phyloP scores from a whole-genome alignment of 2,329 filamentous ascomycete species.

The Trichothecium sympodiale region DNA sequence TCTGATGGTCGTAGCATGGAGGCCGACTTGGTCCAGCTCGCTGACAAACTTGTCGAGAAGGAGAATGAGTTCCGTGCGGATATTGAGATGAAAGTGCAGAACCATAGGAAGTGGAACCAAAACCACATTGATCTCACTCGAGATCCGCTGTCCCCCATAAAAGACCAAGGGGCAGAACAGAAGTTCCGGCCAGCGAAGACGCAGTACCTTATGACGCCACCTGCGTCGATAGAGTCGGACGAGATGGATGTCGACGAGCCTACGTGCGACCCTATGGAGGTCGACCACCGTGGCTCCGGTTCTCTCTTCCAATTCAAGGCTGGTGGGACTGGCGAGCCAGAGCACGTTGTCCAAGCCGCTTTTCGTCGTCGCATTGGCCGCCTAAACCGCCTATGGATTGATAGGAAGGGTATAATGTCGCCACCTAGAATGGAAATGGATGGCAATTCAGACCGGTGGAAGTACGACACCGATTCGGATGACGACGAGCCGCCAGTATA shows the following conservation, averaged over 20 bases:
- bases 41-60: conserved; percentile 70
- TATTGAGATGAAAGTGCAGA: conserved; percentile 76
- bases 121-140: conserved; percentile 81
- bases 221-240: conserved; percentile 43
- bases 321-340: conserved; percentile 25
- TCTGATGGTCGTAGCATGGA: conserved; percentile 62
- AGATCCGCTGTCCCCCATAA: conserved; percentile 70
- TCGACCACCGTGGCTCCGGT: conserved; percentile 18
- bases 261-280: conserved; percentile 29
- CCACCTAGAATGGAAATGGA: conserved; percentile 30
- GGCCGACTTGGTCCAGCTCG: conserved; percentile 65
- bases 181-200: conserved; percentile 63
- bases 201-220: conserved; percentile 57
- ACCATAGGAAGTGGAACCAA: conserved; percentile 86
- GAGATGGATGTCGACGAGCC: conserved; percentile 46
- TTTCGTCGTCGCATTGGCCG: conserved; percentile 80
- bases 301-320: conserved; percentile 37
- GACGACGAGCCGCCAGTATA: conserved; percentile 69
- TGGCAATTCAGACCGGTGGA: conserved; percentile 55
- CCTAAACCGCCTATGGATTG: conserved; percentile 77
- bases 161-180: conserved; percentile 48
- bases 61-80: conserved; percentile 71
- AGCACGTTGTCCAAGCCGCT: conserved; percentile 40
- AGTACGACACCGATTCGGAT: conserved; percentile 79
- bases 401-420: conserved; percentile 58